Conservation (phyloP, 2,329 filamentous ascomycete species). For the Aspergillus latus region DNA sequence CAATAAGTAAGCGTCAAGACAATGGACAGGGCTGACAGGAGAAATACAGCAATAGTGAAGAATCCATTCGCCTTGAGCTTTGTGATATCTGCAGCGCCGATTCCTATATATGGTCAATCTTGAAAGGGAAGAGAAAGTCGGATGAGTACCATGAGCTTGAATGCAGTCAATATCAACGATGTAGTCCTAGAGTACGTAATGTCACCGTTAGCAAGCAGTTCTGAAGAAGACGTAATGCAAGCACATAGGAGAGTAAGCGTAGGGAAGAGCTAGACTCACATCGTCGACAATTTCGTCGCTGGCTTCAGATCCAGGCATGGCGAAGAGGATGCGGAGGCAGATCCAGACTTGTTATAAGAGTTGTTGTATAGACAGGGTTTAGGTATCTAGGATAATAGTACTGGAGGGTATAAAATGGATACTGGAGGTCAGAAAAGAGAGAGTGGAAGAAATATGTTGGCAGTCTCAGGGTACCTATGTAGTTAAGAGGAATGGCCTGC, state of each 20-base stretch:
- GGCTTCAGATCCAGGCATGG: slow-evolving; percentile 54
- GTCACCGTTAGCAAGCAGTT: background rate
- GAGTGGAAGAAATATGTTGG: background rate
- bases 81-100: slow-evolving; percentile 64
- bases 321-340: background rate
- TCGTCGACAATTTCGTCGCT: slow-evolving; percentile 55
- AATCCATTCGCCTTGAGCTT: slow-evolving; percentile 65
- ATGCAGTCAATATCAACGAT: slow-evolving; percentile 68
- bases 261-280: slow-evolving; percentile 30
- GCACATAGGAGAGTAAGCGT: background rate
- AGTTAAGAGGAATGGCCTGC: background rate
- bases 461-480: no score
- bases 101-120: slow-evolving; percentile 40
- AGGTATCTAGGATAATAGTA: background rate
- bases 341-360: background rate
- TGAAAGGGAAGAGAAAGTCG: background rate
- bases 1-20: background rate
- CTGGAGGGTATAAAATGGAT: background rate
- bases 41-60: slow-evolving; percentile 60
- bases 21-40: background rate
- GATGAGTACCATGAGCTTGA: slow-evolving; percentile 58
- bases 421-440: background rate
- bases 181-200: slow-evolving; percentile 44
- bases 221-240: background rate
- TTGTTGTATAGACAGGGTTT: background rate